phyloP scores from a whole-genome alignment of 208 protist genomes.

The Crithidia acanthocephali region DNA sequence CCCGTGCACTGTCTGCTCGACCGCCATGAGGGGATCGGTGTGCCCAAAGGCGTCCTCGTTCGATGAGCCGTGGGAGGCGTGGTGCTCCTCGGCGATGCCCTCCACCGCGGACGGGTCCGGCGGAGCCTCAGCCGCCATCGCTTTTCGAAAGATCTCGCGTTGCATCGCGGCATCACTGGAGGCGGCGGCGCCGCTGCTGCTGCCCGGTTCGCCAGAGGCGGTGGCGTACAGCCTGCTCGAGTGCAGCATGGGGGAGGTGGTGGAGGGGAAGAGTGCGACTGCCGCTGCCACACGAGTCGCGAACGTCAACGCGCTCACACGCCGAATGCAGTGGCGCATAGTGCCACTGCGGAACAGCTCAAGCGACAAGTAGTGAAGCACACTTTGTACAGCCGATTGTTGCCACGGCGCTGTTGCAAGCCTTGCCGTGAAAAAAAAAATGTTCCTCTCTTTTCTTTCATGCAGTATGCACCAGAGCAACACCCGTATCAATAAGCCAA shows the following conservation, averaged over 20 bases:
- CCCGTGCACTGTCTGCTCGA: slow-evolving; percentile 31
- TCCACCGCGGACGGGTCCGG: background rate
- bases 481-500: too few relatives aligned
- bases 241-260: background rate
- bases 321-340: slow-evolving; percentile 3
- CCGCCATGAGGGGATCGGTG: slow-evolving; percentile 51
- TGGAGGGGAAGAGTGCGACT: background rate
- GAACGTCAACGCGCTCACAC: background rate
- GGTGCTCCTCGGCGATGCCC: slow-evolving; percentile 20
- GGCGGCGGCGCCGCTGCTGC: background rate
- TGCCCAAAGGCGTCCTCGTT: slow-evolving; percentile 62
- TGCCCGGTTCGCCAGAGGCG: background rate
- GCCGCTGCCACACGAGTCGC: background rate
- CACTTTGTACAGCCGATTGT: too few relatives aligned
- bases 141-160: slow-evolving; percentile 10
- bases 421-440: too few relatives aligned
- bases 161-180: slow-evolving; percentile 13
- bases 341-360: too few relatives aligned
- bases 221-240: background rate
- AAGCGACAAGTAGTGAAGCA: too few relatives aligned
- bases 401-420: too few relatives aligned
- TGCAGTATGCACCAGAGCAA: too few relatives aligned
- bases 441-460: too few relatives aligned
- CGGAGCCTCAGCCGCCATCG: background rate
- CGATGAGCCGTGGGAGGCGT: slow-evolving; percentile 38